These are phyloP conservation scores for Talaromyces ruber DNA, from an alignment of 495 filamentous ascomycete genomes.

Conservation along the genomic window DNA sequence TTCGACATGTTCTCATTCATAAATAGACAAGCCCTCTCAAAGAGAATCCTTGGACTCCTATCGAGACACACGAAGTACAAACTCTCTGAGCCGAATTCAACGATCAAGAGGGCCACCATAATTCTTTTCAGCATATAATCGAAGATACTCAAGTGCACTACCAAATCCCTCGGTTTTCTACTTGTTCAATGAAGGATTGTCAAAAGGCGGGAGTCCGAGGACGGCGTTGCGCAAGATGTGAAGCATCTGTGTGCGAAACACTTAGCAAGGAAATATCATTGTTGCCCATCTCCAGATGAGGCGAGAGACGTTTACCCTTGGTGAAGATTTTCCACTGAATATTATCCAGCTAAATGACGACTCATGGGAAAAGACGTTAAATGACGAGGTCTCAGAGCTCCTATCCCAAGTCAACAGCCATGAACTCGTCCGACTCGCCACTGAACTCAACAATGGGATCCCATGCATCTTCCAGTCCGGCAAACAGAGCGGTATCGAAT, in stretches of 20 bases:
- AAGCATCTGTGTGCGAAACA: background rate
- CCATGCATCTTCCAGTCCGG: background rate
- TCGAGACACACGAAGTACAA: too few species aligned
- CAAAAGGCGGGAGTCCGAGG: background rate
- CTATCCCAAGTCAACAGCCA: background rate
- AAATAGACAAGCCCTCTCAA: background rate
- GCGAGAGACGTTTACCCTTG: background rate
- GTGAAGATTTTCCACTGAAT: background rate
- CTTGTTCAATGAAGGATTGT: background rate
- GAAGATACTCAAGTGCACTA: background rate
- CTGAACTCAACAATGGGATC: background rate
- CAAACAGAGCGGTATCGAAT: background rate
- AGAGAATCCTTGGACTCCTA: background rate
- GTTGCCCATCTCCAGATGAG: background rate
- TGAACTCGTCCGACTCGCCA: background rate
- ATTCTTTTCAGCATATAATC: background rate
- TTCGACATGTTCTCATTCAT: background rate
- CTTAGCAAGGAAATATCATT: background rate
- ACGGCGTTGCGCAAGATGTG: background rate
- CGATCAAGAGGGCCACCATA: background rate
- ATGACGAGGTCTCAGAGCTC: background rate
- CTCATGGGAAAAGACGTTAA: background rate
- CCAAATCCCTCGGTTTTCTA: background rate
- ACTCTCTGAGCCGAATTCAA: too few species aligned
- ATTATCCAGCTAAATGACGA: background rate